Conservation (phyloP, 345 rosid species). For the Gossypium raimondii region DNA sequence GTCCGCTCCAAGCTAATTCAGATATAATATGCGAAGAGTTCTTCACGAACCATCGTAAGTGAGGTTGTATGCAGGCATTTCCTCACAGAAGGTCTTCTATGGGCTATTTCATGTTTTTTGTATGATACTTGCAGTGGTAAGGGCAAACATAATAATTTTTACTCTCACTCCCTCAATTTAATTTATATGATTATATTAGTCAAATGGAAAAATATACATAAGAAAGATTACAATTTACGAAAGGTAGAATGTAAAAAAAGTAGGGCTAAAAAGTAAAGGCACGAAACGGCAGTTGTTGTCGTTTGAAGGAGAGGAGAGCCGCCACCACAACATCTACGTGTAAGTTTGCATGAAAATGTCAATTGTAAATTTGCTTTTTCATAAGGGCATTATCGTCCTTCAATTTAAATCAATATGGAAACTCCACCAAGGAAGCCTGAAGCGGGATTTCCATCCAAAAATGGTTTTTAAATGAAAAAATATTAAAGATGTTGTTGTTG, state of each 20-base stretch:
- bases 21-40: no score
- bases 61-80: no score
- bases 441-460: constrained; percentile 18
- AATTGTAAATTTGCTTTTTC: background rate
- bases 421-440: constrained; percentile 20
- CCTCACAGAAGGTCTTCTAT: no score
- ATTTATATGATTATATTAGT: no score
- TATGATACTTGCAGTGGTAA: no score
- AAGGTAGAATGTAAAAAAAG: background rate
- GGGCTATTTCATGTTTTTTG: no score
- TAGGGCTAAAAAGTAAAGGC: background rate
- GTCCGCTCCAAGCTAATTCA: no score
- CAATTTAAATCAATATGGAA: background rate
- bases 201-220: no score
- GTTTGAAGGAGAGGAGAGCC: constrained; percentile 20
- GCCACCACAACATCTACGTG: constrained; percentile 34
- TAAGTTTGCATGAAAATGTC: constrained; percentile 48
- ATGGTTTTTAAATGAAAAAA: background rate
- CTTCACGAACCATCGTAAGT: no score
- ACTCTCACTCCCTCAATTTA: no score
- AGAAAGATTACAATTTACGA: no score
- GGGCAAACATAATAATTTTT: no score
- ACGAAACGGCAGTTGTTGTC: background rate
- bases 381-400: constrained; percentile 28
- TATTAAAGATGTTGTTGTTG: background rate